A percentile compares a stretch with the other conserved stretches of the same genome.
Evolutionary conservation across 106 monocot species (phyloP).

Genomic region (Dendrobium officinale): DNA sequence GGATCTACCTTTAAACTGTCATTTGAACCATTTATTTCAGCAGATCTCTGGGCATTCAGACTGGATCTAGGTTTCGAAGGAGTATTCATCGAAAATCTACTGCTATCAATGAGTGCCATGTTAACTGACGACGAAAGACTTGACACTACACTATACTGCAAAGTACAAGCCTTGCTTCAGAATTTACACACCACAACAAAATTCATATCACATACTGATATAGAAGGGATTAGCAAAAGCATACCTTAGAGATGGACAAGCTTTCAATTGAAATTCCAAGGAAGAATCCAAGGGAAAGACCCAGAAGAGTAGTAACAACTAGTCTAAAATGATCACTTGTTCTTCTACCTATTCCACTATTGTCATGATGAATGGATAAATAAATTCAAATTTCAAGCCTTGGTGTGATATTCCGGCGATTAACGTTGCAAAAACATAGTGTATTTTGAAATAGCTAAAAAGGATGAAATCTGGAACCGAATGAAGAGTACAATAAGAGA

Average conservation of each 20-base stretch:
- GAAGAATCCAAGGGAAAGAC: conserved; percentile 3
- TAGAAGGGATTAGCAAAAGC: not conserved
- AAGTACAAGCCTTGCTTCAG: not conserved
- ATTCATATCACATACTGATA: not conserved
- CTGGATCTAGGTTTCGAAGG: not conserved
- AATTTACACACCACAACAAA: not conserved
- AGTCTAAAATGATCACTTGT: not conserved
- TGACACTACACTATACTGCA: not conserved
- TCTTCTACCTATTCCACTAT: not conserved
- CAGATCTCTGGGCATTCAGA: not conserved
- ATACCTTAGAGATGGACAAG: not conserved
- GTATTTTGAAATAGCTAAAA: not conserved
- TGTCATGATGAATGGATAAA: not conserved
- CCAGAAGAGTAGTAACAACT: not conserved
- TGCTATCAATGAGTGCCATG: not conserved
- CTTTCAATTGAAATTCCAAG: not conserved
- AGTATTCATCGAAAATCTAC: not conserved
- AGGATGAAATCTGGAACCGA: not conserved
- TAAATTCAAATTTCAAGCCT: not conserved
- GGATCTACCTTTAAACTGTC: not conserved
- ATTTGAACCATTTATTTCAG: not conserved
- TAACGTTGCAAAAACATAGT: not conserved
- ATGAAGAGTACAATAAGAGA: not conserved
- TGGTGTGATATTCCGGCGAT: not conserved
- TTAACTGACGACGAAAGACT: not conserved